phyloP scores from a whole-genome alignment of 768 basidiomycete species.

The Mycena sanguinolenta region DNA sequence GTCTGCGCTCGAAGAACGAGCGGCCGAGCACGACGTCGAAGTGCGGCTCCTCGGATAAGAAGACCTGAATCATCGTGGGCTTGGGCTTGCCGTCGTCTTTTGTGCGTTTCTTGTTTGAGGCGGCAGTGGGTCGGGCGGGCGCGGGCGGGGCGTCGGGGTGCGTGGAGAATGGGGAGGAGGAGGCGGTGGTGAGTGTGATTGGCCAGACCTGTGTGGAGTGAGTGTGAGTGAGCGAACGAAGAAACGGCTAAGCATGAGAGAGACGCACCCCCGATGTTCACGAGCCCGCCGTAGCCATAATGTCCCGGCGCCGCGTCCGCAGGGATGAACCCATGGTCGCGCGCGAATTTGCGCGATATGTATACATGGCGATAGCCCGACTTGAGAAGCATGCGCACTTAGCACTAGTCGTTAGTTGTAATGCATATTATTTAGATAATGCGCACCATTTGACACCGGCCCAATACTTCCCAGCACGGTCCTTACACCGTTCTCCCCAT shows the following conservation, averaged over 20 bases:
- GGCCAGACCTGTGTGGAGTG: conserved; percentile 64
- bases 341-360: conserved; percentile 93
- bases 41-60: conserved; percentile 93
- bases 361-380: conserved; percentile 94
- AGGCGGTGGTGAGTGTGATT: conserved; percentile 72
- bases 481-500: conserved; percentile 91
- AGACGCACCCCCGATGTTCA: conserved; percentile 72
- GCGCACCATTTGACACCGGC: conserved; percentile 84
- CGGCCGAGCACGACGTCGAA: conserved; percentile 96
- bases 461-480: conserved; percentile 94
- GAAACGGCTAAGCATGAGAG: too few relatives aligned
- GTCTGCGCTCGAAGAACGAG: conserved; percentile 85
- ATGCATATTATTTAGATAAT: not conserved
- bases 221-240: not conserved
- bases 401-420: conserved; percentile 11
- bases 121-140: conserved; percentile 28
- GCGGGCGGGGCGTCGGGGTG: conserved; percentile 46
- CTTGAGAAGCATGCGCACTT: conserved; percentile 96
- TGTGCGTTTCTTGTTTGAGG: conserved; percentile 17
- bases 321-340: conserved; percentile 89
- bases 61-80: conserved; percentile 71
- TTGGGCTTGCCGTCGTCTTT: conserved; percentile 45
- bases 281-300: conserved; percentile 93
- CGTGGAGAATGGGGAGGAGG: conserved; percentile 53
- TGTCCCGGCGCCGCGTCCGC: conserved; percentile 88